These are phyloP conservation scores for Ogataea neopini DNA, from an alignment of 805 yeast genomes.

Conservation along the genomic window DNA sequence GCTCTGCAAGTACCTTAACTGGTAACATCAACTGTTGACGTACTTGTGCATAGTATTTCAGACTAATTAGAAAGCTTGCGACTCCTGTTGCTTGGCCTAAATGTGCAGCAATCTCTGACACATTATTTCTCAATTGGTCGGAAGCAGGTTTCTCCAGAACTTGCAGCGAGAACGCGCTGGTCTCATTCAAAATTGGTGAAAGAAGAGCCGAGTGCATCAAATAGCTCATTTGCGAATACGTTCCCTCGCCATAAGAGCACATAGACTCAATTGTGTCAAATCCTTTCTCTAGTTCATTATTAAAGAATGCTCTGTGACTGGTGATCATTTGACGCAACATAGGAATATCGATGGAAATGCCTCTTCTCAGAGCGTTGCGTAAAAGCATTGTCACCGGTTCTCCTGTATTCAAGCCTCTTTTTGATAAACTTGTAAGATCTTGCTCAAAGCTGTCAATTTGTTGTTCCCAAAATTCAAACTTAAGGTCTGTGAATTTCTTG, in stretches of 20 bases:
- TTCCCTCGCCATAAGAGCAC: slow-evolving; percentile 80
- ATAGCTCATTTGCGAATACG: slow-evolving; percentile 72
- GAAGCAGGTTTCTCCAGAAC: slow-evolving; percentile 47
- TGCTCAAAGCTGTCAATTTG: slow-evolving; percentile 45
- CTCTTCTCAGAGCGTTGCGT: slow-evolving; percentile 50
- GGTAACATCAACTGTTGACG: slow-evolving; percentile 62
- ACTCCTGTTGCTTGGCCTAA: slow-evolving; percentile 80
- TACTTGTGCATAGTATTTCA: slow-evolving; percentile 54
- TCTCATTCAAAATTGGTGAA: slow-evolving; percentile 59
- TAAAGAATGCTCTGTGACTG: slow-evolving; percentile 55
- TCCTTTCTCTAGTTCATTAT: slow-evolving; percentile 45
- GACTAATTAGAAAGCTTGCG: slow-evolving; percentile 61
- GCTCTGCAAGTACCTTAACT: slow-evolving; percentile 53
- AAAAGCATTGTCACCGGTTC: slow-evolving; percentile 69
- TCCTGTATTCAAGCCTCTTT: slow-evolving; percentile 28
- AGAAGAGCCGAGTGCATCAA: slow-evolving; percentile 58
- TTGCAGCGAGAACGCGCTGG: slow-evolving; percentile 40
- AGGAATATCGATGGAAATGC: slow-evolving; percentile 50
- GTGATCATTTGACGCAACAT: slow-evolving; percentile 61
- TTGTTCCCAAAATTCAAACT: slow-evolving; percentile 77
- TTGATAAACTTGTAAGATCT: not conserved
- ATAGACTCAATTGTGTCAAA: slow-evolving; percentile 50
- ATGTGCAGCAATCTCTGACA: slow-evolving; percentile 71
- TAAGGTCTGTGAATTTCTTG: slow-evolving; percentile 46
- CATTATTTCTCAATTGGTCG: slow-evolving; percentile 26